phyloP scores from a whole-genome alignment of 2,329 filamentous ascomycete species.

The Dactylellina haptotyla region DNA sequence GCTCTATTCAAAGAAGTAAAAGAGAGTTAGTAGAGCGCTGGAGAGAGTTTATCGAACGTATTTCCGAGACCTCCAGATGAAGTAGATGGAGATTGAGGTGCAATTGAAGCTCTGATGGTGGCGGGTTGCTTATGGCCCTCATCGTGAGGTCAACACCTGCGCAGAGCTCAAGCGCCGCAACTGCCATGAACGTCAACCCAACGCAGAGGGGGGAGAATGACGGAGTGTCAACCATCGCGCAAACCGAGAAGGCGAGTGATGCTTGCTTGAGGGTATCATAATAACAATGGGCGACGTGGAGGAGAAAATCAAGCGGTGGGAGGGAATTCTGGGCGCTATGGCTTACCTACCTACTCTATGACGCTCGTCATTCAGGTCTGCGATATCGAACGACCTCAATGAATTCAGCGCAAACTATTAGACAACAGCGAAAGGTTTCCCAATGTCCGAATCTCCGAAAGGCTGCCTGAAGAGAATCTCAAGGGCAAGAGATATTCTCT shows the following conservation, averaged over 20 bases:
- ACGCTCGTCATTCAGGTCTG: neutral
- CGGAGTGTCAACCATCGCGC: neutral
- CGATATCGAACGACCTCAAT: neutral
- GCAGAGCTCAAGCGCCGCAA: neutral
- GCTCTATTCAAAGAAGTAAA: conserved; percentile 1
- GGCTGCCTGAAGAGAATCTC: conserved; percentile 14
- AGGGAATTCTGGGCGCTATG: neutral
- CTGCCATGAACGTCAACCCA: neutral
- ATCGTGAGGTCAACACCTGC: conserved; percentile 1
- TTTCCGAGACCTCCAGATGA: neutral
- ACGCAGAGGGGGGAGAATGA: neutral
- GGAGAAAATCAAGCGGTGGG: neutral
- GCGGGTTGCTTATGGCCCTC: neutral
- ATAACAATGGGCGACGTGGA: neutral
- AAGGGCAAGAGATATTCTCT: conserved; percentile 2
- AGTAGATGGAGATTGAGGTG: neutral
- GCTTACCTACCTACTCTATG: conserved; percentile 24
- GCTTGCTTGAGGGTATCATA: too few relatives aligned
- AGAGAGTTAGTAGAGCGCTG: neutral
- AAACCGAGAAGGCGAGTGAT: neutral
- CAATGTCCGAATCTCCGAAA: conserved; percentile 6
- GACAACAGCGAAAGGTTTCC: neutral
- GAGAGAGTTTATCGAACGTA: neutral
- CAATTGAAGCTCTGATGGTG: neutral
- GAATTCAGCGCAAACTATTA: conserved; percentile 5